Evolutionary conservation across 768 basidiomycete species (phyloP), one percentile per base, ranked within the genome.

Genomic region (Russula compacta): DNA sequence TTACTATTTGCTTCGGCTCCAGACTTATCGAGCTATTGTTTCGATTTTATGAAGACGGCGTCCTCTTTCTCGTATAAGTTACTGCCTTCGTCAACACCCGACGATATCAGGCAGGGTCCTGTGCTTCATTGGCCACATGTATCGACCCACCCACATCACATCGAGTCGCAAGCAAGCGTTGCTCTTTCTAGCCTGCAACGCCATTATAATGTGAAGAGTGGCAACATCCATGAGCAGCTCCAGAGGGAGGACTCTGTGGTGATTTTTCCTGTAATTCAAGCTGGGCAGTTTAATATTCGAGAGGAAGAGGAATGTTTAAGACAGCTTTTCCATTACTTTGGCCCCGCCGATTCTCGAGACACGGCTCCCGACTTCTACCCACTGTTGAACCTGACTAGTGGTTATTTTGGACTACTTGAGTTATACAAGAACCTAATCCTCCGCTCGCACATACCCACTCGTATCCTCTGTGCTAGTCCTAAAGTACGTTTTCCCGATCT

Each of bases 361-460:
- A n/a, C 14, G 36, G 19, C 56, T 9, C 9, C 19, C 15, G 24
- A 42, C 4, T 68, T 69, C 48, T 58, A 65, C 17, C 83, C 82
- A n/a, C 68, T 81, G 17, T 72, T 87, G 33, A 90, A 97, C 70
- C 75, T 98, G 69, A 99, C 97, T 7, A 94, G 87, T 67, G 97
- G 97, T 11, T 99, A 99, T 73, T 98, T 99, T 70, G 89, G 89
- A 7, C 76, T 98, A 36, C 89, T 89, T 69, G 75, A 79, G 60
- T 81, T 80, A 12, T 98, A 98, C 71, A 90, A 91, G 69, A 75
- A 83, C 33, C 76, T 86, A 40, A 76, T 90, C 12, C 78, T 97
- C 29, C 70, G 78, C 11, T 79, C 81, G 0, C 77, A 78, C 33
- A 72, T 82, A 32, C 77, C 81, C 42, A 86, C 86, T 55, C 74